These are phyloP conservation scores for Schizosaccharomyces osmophilus DNA, from an alignment of 805 yeast species.

Conservation along the genomic window DNA sequence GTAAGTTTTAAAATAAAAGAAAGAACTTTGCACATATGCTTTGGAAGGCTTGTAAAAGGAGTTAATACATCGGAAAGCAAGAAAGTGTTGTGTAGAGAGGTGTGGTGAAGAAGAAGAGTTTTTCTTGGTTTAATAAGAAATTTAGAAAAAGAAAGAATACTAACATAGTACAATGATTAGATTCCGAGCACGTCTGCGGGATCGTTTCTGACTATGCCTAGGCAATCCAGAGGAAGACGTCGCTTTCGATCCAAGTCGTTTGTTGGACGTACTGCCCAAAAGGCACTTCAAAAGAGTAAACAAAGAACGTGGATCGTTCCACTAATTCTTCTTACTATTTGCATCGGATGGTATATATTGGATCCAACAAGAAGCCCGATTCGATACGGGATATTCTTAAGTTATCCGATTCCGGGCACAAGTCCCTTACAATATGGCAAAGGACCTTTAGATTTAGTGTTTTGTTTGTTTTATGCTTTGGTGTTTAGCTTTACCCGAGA, in stretches of 20 bases:
- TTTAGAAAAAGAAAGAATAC: neutral
- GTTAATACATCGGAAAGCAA: no score
- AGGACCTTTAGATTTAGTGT: conserved; percentile 60
- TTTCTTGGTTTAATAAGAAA: no score
- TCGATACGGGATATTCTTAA: neutral
- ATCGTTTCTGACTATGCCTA: neutral
- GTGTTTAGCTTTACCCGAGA: conserved; percentile 81
- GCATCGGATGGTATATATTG: conserved; percentile 21
- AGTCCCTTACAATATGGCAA: conserved; percentile 43
- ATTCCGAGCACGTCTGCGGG: neutral
- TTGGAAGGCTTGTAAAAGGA: no score
- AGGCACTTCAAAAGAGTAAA: neutral
- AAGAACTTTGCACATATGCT: no score
- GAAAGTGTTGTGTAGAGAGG: no score
- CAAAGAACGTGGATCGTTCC: neutral
- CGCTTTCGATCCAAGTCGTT: neutral
- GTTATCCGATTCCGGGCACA: conserved; percentile 9
- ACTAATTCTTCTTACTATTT: conserved; percentile 15
- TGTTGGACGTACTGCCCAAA: neutral
- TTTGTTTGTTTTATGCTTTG: conserved; percentile 56
- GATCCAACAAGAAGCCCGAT: conserved; percentile 21
- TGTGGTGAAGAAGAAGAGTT: no score
- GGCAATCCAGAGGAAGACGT: neutral
- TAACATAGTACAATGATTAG: neutral
- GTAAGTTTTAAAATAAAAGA: no score